Evolutionary conservation across 495 filamentous ascomycete species (phyloP).

Genomic region (Neurospora sp.): DNA sequence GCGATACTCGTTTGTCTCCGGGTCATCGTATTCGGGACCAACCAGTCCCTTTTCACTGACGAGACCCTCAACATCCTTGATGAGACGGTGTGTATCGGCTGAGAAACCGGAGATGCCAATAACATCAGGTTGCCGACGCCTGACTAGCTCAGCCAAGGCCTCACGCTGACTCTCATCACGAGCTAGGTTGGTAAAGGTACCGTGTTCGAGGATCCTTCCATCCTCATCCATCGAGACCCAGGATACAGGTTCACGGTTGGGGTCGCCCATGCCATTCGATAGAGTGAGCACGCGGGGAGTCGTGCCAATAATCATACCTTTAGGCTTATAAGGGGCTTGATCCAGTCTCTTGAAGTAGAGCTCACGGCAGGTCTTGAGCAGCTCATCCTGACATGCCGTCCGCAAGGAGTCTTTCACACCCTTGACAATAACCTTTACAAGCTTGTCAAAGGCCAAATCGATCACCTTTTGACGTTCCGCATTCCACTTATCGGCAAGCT

Average conservation of each 20-base stretch:
- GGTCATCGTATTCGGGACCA: constrained; percentile 61
- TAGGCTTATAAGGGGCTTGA: constrained; percentile 91
- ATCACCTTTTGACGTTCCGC: constrained; percentile 71
- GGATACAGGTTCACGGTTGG: constrained; percentile 66
- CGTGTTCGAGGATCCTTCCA: constrained; percentile 76
- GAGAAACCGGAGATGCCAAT: constrained; percentile 86
- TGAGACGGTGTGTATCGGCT: constrained; percentile 73
- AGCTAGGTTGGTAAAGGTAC: constrained; percentile 70
- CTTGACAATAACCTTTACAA: constrained; percentile 76
- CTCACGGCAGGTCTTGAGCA: constrained; percentile 72
- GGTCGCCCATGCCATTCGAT: constrained; percentile 69
- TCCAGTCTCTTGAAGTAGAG: constrained; percentile 81
- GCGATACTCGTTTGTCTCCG: constrained; percentile 50
- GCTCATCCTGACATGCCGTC: constrained; percentile 81
- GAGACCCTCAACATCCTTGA: constrained; percentile 65
- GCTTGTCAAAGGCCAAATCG: constrained; percentile 66
- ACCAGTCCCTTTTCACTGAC: constrained; percentile 64
- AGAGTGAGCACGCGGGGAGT: constrained; percentile 77
- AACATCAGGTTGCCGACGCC: constrained; percentile 75
- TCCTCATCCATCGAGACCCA: constrained; percentile 94
- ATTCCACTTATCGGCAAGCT: constrained; percentile 94
- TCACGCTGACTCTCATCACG: constrained; percentile 58
- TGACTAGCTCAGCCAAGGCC: constrained; percentile 61
- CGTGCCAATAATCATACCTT: constrained; percentile 84
- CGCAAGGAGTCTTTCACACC: constrained; percentile 88